phyloP scores from a whole-genome alignment of 2,329 filamentous ascomycete species.

The Verticillium longisporum region DNA sequence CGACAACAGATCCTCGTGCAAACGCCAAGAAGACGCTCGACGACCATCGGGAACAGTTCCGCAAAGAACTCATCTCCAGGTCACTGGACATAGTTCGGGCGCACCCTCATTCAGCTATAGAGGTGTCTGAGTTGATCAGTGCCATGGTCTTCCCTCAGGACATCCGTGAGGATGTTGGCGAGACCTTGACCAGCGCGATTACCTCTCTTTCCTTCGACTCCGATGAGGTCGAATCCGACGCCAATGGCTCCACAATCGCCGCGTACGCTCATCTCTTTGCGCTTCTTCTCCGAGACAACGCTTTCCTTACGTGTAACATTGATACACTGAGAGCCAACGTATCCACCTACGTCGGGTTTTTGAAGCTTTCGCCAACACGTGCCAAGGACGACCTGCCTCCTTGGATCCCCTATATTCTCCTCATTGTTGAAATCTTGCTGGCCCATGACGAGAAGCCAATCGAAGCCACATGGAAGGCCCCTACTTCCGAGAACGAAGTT shows the following conservation, averaged over 20 bases:
- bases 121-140: slow-evolving; percentile 79
- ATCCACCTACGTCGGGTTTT: slow-evolving; percentile 67
- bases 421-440: slow-evolving; percentile 86
- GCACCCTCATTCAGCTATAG: slow-evolving; percentile 83
- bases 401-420: slow-evolving; percentile 85
- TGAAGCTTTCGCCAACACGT: slow-evolving; percentile 62
- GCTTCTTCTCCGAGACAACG: slow-evolving; percentile 73
- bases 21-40: slow-evolving; percentile 75
- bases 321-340: slow-evolving; percentile 73
- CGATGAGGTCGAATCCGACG: slow-evolving; percentile 60
- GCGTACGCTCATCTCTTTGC: slow-evolving; percentile 90
- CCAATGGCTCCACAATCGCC: slow-evolving; percentile 57
- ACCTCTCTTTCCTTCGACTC: slow-evolving; percentile 51
- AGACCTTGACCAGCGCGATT: slow-evolving; percentile 76
- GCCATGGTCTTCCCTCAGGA: slow-evolving; percentile 59
- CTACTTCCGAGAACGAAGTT: slow-evolving; percentile 40
- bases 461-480: slow-evolving; percentile 63
- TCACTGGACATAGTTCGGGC: slow-evolving; percentile 85
- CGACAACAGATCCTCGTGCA: slow-evolving; percentile 10
- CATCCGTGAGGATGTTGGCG: slow-evolving; percentile 65
- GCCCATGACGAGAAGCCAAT: slow-evolving; percentile 79
- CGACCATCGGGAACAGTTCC: slow-evolving; percentile 63
- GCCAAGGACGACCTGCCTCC: slow-evolving; percentile 74
- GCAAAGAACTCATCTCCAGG: slow-evolving; percentile 75
- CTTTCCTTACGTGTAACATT: slow-evolving; percentile 73